Percentiles rank a stretch among this genome's conserved stretches.
These are phyloP conservation scores for Hawksworthiomyces lignivorus DNA, from an alignment of 2,329 filamentous ascomycete species.

Conservation along the genomic window DNA sequence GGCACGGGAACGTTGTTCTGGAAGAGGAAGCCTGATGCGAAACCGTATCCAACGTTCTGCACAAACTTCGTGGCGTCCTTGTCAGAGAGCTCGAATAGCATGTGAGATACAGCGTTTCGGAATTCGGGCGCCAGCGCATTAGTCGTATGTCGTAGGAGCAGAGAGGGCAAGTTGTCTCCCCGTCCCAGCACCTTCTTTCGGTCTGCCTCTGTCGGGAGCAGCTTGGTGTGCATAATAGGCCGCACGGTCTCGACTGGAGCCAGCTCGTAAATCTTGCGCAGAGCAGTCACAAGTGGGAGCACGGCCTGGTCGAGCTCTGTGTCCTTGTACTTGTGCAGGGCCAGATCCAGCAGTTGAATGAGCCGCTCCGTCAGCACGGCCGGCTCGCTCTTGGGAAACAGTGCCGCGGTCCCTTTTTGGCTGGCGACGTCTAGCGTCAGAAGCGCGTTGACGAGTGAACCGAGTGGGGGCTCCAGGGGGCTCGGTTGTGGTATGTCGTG, in stretches of 20 bases:
- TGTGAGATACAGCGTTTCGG: slow-evolving; percentile 63
- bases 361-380: slow-evolving; percentile 56
- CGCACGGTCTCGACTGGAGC: slow-evolving; percentile 54
- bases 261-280: slow-evolving; percentile 63
- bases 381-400: slow-evolving; percentile 60
- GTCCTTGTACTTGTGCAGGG: slow-evolving; percentile 56
- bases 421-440: slow-evolving; percentile 66
- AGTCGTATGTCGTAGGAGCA: slow-evolving; percentile 69
- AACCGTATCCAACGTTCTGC: slow-evolving; percentile 89
- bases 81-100: slow-evolving; percentile 83
- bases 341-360: slow-evolving; percentile 60
- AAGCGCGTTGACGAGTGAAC: slow-evolving; percentile 69
- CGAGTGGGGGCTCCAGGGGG: slow-evolving; percentile 66
- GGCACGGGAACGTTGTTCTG: slow-evolving; percentile 76
- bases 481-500: slow-evolving; percentile 49
- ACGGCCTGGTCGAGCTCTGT: slow-evolving; percentile 64
- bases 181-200: slow-evolving; percentile 70
- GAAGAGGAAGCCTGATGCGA: slow-evolving; percentile 82
- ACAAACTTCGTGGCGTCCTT: slow-evolving; percentile 75
- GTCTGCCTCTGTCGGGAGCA: slow-evolving; percentile 73
- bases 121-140: slow-evolving; percentile 65
- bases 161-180: slow-evolving; percentile 64
- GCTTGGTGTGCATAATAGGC: slow-evolving; percentile 51
- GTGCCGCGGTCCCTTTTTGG: slow-evolving; percentile 41
- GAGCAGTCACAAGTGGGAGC: slow-evolving; percentile 65